These are phyloP conservation scores for Phoenix dactylifera DNA, from an alignment of 176 grass and related monocot genomes.

Conservation along the genomic window DNA sequence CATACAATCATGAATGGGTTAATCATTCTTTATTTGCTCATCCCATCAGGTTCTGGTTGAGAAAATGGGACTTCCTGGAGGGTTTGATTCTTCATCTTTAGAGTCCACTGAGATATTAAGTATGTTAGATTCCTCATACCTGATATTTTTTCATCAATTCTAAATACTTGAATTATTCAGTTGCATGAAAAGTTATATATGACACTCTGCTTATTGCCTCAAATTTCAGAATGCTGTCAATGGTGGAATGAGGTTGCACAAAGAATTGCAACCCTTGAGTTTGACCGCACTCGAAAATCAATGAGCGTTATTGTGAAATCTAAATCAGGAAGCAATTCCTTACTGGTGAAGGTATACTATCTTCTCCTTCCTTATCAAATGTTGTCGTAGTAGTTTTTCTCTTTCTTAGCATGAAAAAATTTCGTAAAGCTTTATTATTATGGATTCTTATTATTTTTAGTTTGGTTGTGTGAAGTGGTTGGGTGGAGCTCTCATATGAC, in stretches of 20 bases:
- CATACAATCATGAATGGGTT: too few relatives aligned
- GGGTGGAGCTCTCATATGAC: too few relatives aligned
- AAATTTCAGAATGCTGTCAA: conserved; percentile 50
- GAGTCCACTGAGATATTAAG: conserved; percentile 54
- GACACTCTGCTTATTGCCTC: background rate
- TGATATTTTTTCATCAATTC: too few relatives aligned
- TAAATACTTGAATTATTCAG: too few relatives aligned
- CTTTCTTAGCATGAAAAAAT: background rate
- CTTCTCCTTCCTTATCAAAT: background rate
- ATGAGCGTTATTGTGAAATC: conserved; percentile 71
- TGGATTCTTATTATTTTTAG: too few relatives aligned
- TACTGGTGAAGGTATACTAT: conserved; percentile 69
- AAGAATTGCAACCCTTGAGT: conserved; percentile 82
- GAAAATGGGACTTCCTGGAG: conserved; percentile 82
- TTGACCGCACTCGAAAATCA: conserved; percentile 78
- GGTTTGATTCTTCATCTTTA: conserved; percentile 29
- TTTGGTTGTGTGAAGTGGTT: too few relatives aligned
- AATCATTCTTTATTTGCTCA: background rate
- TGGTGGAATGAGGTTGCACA: conserved; percentile 67
- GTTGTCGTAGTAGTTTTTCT: background rate
- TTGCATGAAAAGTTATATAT: too few relatives aligned
- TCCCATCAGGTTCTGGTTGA: conserved; percentile 70
- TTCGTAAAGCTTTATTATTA: too few relatives aligned
- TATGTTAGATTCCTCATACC: conserved; percentile 12
- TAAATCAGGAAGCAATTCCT: conserved; percentile 55